Percentiles rank a stretch among this genome's conserved stretches.
These are phyloP conservation scores for Coemansia sp. DNA, from an alignment of 192 early-diverging fungal genomes.

Conservation along the genomic window DNA sequence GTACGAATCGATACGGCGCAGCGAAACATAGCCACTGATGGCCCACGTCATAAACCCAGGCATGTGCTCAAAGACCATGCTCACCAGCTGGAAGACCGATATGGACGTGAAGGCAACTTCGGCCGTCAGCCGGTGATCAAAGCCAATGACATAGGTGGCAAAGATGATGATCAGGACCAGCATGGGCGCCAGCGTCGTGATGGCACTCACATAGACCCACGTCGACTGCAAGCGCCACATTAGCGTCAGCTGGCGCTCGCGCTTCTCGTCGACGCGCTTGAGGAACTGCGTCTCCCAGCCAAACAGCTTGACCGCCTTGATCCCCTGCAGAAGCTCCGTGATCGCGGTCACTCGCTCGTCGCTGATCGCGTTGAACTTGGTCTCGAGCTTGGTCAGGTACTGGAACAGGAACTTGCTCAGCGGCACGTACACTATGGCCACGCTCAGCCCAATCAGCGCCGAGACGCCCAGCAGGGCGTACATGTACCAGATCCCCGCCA, in stretches of 20 bases:
- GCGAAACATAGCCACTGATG: conserved; percentile 58
- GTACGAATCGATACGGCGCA: conserved; percentile 66
- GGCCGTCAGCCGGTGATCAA: conserved; percentile 53
- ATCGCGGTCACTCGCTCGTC: conserved; percentile 73
- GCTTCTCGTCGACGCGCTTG: conserved; percentile 55
- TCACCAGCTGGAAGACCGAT: conserved; percentile 64
- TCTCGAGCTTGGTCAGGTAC: conserved; percentile 52
- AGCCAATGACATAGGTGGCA: conserved; percentile 53
- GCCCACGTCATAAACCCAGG: conserved; percentile 55
- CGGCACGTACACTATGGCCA: conserved; percentile 59
- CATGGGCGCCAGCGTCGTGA: conserved; percentile 58
- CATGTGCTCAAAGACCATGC: conserved; percentile 57
- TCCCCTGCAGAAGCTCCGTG: conserved; percentile 82
- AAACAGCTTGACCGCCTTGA: conserved; percentile 88
- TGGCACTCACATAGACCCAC: conserved; percentile 49
- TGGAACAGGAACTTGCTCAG: conserved; percentile 50
- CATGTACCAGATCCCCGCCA: conserved; percentile 63
- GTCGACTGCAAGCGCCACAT: conserved; percentile 49
- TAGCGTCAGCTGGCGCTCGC: conserved; percentile 59
- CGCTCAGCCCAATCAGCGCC: conserved; percentile 67
- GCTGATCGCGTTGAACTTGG: conserved; percentile 52
- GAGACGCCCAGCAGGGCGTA: conserved; percentile 72
- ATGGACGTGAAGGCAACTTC: conserved; percentile 66
- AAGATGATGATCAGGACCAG: conserved; percentile 58
- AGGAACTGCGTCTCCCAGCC: conserved; percentile 74